A percentile compares a stretch with the other conserved stretches of the same genome.
phyloP scores from a whole-genome alignment of 495 filamentous ascomycete species.

The Hypoxylon crocopeplum region DNA sequence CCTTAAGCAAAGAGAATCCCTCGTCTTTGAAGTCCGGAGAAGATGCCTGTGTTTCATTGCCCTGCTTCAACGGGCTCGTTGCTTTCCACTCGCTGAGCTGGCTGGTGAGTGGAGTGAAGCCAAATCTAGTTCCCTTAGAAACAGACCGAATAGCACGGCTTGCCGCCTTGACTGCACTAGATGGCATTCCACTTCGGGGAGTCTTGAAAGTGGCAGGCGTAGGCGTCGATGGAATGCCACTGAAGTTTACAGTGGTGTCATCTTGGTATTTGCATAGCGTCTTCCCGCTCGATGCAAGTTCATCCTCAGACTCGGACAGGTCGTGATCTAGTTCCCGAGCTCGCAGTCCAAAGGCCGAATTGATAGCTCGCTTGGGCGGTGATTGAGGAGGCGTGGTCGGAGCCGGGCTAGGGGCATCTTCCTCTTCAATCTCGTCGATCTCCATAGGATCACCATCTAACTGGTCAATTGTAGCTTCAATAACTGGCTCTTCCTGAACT shows the following conservation, averaged over 20 bases:
- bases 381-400: slow-evolving; percentile 44
- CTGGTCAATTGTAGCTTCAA: slow-evolving; percentile 45
- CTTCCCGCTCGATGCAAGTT: slow-evolving; percentile 48
- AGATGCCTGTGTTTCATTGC: not conserved
- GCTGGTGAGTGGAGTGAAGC: slow-evolving; percentile 67
- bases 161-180: slow-evolving; percentile 30
- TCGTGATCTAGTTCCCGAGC: slow-evolving; percentile 46
- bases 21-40: slow-evolving; percentile 46
- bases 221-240: slow-evolving; percentile 43
- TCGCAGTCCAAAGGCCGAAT: slow-evolving; percentile 43
- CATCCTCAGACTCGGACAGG: slow-evolving; percentile 63
- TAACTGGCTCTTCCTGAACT: slow-evolving; percentile 31
- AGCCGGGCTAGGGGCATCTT: slow-evolving; percentile 3
- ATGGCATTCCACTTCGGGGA: slow-evolving; percentile 31
- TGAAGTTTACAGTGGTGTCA: slow-evolving; percentile 30
- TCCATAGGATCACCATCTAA: slow-evolving; percentile 45
- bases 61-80: slow-evolving; percentile 48
- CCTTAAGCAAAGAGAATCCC: slow-evolving; percentile 31
- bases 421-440: slow-evolving; percentile 36
- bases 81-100: slow-evolving; percentile 65
- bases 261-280: slow-evolving; percentile 26
- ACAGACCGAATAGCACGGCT: slow-evolving; percentile 40
- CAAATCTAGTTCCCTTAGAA: slow-evolving; percentile 42
- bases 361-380: slow-evolving; percentile 35
- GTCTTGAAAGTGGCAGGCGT: slow-evolving; percentile 41